Evolutionary conservation across 768 basidiomycete species (phyloP), one percentile per base, ranked within the genome.

Genomic region (Gymnopilus dilepis): DNA sequence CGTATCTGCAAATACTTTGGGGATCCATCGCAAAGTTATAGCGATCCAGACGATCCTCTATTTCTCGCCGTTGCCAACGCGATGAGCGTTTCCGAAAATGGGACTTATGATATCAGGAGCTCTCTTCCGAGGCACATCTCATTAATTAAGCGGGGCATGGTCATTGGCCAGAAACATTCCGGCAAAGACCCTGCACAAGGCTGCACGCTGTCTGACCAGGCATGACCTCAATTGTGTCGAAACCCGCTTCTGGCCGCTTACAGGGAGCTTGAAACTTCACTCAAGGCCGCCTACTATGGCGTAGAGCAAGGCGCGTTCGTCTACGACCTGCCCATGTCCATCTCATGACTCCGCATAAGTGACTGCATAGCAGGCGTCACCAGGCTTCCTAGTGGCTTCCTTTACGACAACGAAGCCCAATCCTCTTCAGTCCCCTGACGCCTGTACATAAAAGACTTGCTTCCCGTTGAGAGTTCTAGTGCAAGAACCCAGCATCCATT

Each of bases 21-120:
- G n/a, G 17, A 31, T 50, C 26, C 19, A 28, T 19, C 5, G 26
- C 6, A 31, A 50, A 28, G 3, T 17, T n/a, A 50, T n/a, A 28
- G 28, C 28, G 19, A 50, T 50, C 47, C 28, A 50, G 47, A 17
- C 28, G 19, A 50, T 50, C 47, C 17, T 50, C 28, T 5, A n/a
- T 17, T 50, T 28, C 30, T n/a, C n/a, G 47, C 47, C 30, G 47
- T 50, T 50, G 47, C 47, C 19, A 50, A 50, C 47, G 47, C 47
- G 30, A 50, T 50, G 47, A 50, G 47, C 47, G 30, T 30, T 50
- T 50, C 47, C 47, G 47, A 50, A 50, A 50, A 50, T 47, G 30
- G 47, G 47, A 50, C 17, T 11, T 12, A 48, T 48, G 45, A 45
- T 42, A 42, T 42, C 43, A 48, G 47, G 43, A 45, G 43, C 22